Base-by-base conservation (phyloP, 495 filamentous ascomycete species). In the Trichocladium uniseriatum region DNA sequence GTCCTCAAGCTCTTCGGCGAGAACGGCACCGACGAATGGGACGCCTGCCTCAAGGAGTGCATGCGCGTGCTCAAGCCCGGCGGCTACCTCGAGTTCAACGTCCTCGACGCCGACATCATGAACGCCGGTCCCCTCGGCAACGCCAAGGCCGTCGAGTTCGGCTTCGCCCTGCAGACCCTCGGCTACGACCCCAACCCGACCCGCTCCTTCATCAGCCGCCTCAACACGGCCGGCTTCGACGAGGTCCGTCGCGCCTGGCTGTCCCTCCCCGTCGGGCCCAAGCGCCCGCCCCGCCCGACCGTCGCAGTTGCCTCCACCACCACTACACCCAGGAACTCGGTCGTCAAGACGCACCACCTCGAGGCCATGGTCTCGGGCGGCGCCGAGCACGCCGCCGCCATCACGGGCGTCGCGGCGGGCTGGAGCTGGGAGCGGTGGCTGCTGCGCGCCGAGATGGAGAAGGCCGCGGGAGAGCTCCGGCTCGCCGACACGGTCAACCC, bases 381-480 rank as follows among this genome's bases (percentile, higher is more conserved):
- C 42, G 85, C 86, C 0, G 79, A 80, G 19, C 80, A 84, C 55
- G 79, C 79, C 18, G 87, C 88, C 1, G 80, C 74, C 49, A 71
- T 95, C 41, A 82, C 87, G 0, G 89, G 89, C 6, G 59, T 96
- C 15, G 79, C 94, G 5, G 92, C 89, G 11, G 80, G 82, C 21
- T 94, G 91, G 88, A 78, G 82, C 56, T 98, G 91, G 91, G 92
- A 97, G 76, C 84, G 86, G 65, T 97, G 92, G 92, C 77, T 96
- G 66, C 61, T 96, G 52, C 87, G 84, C 67, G 69, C 90, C 58
- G 83, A 90, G 64, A 75, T 81, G 62, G 90, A 95, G 71, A 89
- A 86, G 74, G 84, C 83, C 6, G 78, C 79, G 10, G 80, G 79
- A 29, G 72, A 80, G 51, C 68, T 73, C 52, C 73, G 77, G 11